Conservation (phyloP, 1,284 basidiomycete species). For the Cutaneotrichosporon sp. region DNA sequence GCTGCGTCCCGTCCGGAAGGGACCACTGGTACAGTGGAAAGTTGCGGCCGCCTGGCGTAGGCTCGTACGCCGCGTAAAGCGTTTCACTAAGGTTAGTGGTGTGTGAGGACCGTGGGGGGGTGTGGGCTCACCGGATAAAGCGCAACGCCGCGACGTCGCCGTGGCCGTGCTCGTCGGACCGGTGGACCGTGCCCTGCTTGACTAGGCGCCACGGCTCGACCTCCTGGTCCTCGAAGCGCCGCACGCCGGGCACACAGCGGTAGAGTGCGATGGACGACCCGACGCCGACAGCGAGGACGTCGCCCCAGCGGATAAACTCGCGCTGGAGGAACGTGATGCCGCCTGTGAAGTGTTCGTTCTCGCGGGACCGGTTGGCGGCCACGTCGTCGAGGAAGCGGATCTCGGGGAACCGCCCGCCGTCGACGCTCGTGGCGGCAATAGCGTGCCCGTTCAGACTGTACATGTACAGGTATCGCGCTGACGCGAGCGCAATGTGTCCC, state of each 20-base stretch:
- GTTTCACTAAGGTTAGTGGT: slow-evolving; percentile 33
- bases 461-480: slow-evolving; percentile 35
- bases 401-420: slow-evolving; percentile 16
- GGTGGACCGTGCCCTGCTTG: slow-evolving; percentile 32
- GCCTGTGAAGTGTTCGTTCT: slow-evolving; percentile 30
- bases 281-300: slow-evolving; percentile 41
- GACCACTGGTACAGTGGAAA: slow-evolving; percentile 45
- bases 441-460: slow-evolving; percentile 47
- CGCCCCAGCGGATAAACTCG: slow-evolving; percentile 41
- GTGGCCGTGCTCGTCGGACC: slow-evolving; percentile 29
- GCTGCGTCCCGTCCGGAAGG: slow-evolving; percentile 38
- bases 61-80: slow-evolving; percentile 42
- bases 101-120: not conserved
- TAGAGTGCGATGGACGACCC: slow-evolving; percentile 32
- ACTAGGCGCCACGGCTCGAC: slow-evolving; percentile 41
- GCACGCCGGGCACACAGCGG: slow-evolving; percentile 33
- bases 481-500: slow-evolving; percentile 52
- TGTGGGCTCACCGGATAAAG: slow-evolving; percentile 39
- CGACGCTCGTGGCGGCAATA: slow-evolving; percentile 34
- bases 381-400: slow-evolving; percentile 14
- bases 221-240: slow-evolving; percentile 26
- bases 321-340: slow-evolving; percentile 43
- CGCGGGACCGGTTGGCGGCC: not conserved
- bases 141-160: slow-evolving; percentile 29
- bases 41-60: slow-evolving; percentile 17